phyloP scores from a whole-genome alignment of 495 filamentous ascomycete species.

The Daldinia childiae region DNA sequence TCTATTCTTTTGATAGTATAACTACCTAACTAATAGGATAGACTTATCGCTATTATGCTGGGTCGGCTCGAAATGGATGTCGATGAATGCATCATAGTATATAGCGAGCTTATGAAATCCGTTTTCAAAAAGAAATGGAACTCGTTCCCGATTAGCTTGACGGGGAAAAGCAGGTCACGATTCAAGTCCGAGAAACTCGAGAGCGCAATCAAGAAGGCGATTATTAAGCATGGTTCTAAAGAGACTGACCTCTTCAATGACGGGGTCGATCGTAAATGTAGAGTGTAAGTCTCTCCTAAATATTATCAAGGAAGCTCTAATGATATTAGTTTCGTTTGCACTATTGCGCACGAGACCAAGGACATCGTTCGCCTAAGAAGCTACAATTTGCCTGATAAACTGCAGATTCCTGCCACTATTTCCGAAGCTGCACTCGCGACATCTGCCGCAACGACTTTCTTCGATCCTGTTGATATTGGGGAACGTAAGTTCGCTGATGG shows the following conservation, averaged over 20 bases:
- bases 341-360: neutral
- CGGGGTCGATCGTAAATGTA: neutral
- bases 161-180: neutral
- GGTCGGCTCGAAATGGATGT: conserved; percentile 11
- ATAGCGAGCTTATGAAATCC: conserved; percentile 1
- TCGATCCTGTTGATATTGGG: neutral
- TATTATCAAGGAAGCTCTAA: neutral
- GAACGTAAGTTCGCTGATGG: neutral
- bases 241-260: neutral
- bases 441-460: neutral
- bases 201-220: conserved; percentile 1
- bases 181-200: conserved; percentile 8
- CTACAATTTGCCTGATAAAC: neutral
- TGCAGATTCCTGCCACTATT: neutral
- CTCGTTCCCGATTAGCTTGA: neutral
- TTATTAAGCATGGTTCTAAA: neutral
- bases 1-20: neutral
- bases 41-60: neutral
- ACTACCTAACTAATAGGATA: neutral
- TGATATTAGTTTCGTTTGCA: neutral
- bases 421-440: neutral
- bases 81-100: conserved; percentile 3
- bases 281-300: neutral
- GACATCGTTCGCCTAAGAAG: neutral
- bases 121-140: neutral